Conservation (phyloP, 805 yeast species). For the Lipomyces yamanashiensis region DNA sequence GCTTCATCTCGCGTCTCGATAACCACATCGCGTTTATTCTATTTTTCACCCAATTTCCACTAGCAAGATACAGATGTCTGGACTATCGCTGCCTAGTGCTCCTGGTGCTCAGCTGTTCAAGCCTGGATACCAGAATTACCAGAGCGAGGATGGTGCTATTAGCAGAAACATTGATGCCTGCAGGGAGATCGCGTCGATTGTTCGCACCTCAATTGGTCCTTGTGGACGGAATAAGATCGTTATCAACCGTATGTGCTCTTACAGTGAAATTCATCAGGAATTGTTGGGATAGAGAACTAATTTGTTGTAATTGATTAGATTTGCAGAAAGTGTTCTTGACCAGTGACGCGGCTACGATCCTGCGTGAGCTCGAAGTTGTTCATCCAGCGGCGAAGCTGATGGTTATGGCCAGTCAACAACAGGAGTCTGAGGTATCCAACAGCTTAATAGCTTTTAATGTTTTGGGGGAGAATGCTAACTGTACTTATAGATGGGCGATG, state of each 20-base stretch:
- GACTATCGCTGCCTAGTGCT: constrained; percentile 81
- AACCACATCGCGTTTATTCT: not conserved
- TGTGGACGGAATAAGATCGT: constrained; percentile 96
- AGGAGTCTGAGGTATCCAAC: constrained; percentile 67
- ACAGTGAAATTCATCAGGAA: not conserved
- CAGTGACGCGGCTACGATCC: constrained; percentile 97
- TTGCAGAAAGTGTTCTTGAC: constrained; percentile 86
- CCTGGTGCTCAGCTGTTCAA: constrained; percentile 94
- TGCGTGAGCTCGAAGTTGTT: constrained; percentile 88
- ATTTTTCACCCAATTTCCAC: not conserved
- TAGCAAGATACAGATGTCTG: constrained; percentile 61
- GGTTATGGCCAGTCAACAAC: constrained; percentile 96
- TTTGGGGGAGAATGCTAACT: not conserved
- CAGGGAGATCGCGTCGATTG: constrained; percentile 88
- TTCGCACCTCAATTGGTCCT: constrained; percentile 95
- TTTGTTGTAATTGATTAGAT: constrained; percentile 41
- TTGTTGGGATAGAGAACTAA: not conserved
- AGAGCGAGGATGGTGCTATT: constrained; percentile 93
- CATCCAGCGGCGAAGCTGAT: constrained; percentile 97
- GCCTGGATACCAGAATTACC: constrained; percentile 87
- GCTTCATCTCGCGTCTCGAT: constrained; percentile 13
- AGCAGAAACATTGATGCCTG: constrained; percentile 91
- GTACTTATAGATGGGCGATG: constrained; percentile 75
- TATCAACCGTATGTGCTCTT: constrained; percentile 58
- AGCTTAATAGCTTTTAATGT: not conserved